phyloP scores from a whole-genome alignment of 2,329 filamentous ascomycete species.

The Albophoma yamanashiensis region DNA sequence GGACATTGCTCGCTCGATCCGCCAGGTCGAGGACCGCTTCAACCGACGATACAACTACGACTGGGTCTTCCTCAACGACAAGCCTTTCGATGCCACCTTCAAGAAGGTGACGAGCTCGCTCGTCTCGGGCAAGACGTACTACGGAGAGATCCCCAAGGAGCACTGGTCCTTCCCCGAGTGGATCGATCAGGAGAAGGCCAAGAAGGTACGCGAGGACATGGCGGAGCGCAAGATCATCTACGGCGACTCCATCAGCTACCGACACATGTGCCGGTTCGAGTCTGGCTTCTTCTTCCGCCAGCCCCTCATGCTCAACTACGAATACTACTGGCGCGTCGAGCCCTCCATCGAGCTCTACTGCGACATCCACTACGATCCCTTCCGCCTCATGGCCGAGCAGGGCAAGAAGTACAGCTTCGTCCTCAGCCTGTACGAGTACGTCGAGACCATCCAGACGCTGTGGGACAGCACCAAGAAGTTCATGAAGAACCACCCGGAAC shows the following conservation, averaged over 20 bases:
- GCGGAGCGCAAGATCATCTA: constrained; percentile 92
- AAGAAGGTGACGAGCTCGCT: constrained; percentile 83
- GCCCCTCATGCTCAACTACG: constrained; percentile 85
- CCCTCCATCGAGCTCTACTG: constrained; percentile 94
- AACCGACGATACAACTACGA: constrained; percentile 96
- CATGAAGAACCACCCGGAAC: constrained; percentile 80
- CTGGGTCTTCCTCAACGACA: constrained; percentile 98
- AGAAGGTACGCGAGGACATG: constrained; percentile 90
- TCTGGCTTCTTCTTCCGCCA: constrained; percentile 99
- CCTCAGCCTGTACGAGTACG: constrained; percentile 90
- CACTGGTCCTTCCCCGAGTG: constrained; percentile 96
- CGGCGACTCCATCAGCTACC: constrained; percentile 91
- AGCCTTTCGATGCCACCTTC: constrained; percentile 86
- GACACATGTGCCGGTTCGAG: constrained; percentile 99
- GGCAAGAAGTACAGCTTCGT: constrained; percentile 98
- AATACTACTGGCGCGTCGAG: constrained; percentile 99
- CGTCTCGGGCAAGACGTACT: constrained; percentile 86
- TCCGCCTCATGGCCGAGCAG: constrained; percentile 92
- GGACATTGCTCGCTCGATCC: constrained; percentile 94
- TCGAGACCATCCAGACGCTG: constrained; percentile 88
- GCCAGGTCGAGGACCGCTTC: constrained; percentile 95
- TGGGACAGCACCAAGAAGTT: constrained; percentile 96
- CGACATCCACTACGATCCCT: constrained; percentile 90
- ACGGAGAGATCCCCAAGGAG: constrained; percentile 79
- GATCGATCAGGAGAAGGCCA: constrained; percentile 92